Evolutionary conservation across 2,329 filamentous ascomycete species (phyloP).

Genomic region (Fusarium brevicatenulatum): DNA sequence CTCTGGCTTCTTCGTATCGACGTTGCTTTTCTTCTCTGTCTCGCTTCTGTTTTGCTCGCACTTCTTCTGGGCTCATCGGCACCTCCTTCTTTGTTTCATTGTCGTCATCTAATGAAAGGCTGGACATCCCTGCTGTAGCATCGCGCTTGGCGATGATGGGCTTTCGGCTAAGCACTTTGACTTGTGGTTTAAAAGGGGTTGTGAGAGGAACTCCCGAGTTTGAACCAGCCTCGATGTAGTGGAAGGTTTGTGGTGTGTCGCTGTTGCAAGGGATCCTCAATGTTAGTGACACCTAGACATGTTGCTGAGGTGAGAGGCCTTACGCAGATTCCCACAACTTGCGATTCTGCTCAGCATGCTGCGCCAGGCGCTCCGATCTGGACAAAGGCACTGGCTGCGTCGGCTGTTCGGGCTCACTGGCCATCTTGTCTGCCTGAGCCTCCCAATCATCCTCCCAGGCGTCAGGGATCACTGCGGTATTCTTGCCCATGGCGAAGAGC

Average conservation of each 20-base stretch:
- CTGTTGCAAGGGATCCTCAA: conserved; percentile 52
- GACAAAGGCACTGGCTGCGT: conserved; percentile 60
- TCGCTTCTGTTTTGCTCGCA: conserved; percentile 78
- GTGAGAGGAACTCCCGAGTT: conserved; percentile 62
- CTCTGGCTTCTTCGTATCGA: conserved; percentile 87
- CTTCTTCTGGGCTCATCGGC: conserved; percentile 78
- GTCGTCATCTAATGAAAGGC: conserved; percentile 58
- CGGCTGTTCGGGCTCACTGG: conserved; percentile 49
- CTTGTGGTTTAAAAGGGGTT: conserved; percentile 79
- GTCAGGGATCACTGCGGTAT: conserved; percentile 65
- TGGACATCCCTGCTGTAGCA: conserved; percentile 59
- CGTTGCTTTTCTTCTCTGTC: conserved; percentile 91
- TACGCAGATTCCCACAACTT: conserved; percentile 92
- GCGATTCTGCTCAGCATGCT: conserved; percentile 84
- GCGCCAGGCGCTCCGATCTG: conserved; percentile 80
- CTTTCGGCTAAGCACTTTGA: conserved; percentile 88
- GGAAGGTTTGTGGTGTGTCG: conserved; percentile 77
- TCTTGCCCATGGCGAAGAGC: conserved; percentile 56
- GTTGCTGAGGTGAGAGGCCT: conserved; percentile 39
- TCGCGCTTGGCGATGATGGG: conserved; percentile 72
- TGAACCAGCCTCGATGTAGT: conserved; percentile 76
- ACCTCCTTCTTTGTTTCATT: conserved; percentile 72
- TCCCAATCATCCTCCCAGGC: conserved; percentile 97
- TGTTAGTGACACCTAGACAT: conserved; percentile 12
- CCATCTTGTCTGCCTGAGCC: conserved; percentile 71